phyloP scores from a whole-genome alignment of 1,284 basidiomycete genomes.

The Sporisorium reilianum region DNA sequence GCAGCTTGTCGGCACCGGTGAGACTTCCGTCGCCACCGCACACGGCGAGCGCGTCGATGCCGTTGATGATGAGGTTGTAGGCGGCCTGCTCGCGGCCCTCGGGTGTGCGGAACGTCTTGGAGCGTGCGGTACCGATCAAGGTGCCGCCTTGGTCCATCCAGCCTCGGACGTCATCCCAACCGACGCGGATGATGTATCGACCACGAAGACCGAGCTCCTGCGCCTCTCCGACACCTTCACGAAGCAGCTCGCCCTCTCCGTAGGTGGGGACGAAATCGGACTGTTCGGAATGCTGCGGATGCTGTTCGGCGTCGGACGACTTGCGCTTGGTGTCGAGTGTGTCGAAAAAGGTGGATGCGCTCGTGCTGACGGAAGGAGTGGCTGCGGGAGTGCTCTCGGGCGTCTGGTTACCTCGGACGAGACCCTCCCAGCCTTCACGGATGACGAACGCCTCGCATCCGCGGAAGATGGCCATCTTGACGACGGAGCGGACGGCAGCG shows the following conservation, averaged over 20 bases:
- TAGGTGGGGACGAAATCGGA: slow-evolving; percentile 78
- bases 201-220: slow-evolving; percentile 77
- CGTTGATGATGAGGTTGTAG: slow-evolving; percentile 90
- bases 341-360: slow-evolving; percentile 41
- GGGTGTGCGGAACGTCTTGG: slow-evolving; percentile 83
- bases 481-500: slow-evolving; percentile 64
- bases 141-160: slow-evolving; percentile 92
- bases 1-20: slow-evolving; percentile 93
- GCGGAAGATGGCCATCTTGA: slow-evolving; percentile 73
- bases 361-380: slow-evolving; percentile 48
- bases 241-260: slow-evolving; percentile 88
- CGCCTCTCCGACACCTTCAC: slow-evolving; percentile 87
- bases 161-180: slow-evolving; percentile 97
- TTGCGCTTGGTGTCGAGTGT: slow-evolving; percentile 24
- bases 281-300: slow-evolving; percentile 21
- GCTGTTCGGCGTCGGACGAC: slow-evolving; percentile 9
- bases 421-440: slow-evolving; percentile 96
- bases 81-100: slow-evolving; percentile 90
- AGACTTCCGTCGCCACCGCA: slow-evolving; percentile 97
- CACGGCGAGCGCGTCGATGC: slow-evolving; percentile 95
- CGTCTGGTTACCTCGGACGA: slow-evolving; percentile 75
- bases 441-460: slow-evolving; percentile 72
- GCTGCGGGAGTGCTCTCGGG: slow-evolving; percentile 41
- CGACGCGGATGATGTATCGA: slow-evolving; percentile 92
- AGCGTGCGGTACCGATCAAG: slow-evolving; percentile 93